phyloP scores from a whole-genome alignment of 2,329 filamentous ascomycete species.

The Colletotrichum tofieldiae region DNA sequence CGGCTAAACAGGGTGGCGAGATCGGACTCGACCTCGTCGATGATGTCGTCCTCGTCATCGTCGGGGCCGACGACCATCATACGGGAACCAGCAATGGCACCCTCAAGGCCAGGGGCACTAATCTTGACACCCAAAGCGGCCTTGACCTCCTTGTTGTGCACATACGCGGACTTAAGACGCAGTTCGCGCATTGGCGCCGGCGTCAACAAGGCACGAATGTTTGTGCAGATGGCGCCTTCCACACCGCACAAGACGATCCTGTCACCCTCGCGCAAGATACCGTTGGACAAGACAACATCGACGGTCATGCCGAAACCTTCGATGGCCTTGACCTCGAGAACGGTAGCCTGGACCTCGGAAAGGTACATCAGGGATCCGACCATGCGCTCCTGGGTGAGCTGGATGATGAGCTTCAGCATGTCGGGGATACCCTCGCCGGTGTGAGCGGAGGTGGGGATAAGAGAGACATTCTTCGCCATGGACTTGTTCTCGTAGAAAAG shows the following conservation, averaged over 20 bases:
- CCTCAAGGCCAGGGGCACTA: constrained; percentile 93
- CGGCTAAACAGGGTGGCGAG: constrained; percentile 91
- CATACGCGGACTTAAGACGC: constrained; percentile 94
- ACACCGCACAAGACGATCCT: constrained; percentile 95
- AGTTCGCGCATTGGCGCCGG: constrained; percentile 94
- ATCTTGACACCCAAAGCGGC: constrained; percentile 99
- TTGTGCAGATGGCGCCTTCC: constrained; percentile 95
- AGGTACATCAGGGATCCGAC: constrained; percentile 98
- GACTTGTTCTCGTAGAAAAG: constrained; percentile 98
- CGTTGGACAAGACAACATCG: constrained; percentile 96
- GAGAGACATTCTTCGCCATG: constrained; percentile 93
- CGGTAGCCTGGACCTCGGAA: constrained; percentile 96
- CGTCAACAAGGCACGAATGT: constrained; percentile 93
- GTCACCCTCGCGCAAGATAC: constrained; percentile 94
- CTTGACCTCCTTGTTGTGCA: constrained; percentile 99
- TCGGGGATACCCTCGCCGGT: constrained; percentile 99
- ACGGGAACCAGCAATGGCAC: constrained; percentile 95
- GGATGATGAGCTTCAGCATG: constrained; percentile 95
- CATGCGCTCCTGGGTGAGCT: constrained; percentile 97
- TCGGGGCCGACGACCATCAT: constrained; percentile 94
- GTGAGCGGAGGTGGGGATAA: constrained; percentile 96
- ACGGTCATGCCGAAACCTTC: constrained; percentile 99
- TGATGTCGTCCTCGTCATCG: constrained; percentile 96
- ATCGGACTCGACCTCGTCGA: constrained; percentile 97
- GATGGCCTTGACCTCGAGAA: constrained; percentile 98